Conservation (phyloP, 1,284 basidiomycete genomes). For the Malassezia furfur region DNA sequence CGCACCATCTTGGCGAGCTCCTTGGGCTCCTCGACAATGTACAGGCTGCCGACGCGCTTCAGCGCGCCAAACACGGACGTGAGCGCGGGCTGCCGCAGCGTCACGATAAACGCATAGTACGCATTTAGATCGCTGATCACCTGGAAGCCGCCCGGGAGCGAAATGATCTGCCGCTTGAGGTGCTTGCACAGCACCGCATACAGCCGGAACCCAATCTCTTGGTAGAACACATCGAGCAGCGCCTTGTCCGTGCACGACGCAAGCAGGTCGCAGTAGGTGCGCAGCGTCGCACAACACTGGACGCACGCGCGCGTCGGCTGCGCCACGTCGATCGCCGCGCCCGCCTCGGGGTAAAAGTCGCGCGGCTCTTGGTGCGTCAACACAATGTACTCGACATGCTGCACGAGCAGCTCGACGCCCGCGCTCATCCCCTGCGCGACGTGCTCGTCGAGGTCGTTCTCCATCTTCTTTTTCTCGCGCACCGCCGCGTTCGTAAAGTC, state of each 20-base stretch:
- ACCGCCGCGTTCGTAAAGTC: constrained; percentile 91
- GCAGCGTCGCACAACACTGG: constrained; percentile 74
- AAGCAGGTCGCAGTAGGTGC: constrained; percentile 78
- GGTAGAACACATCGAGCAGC: constrained; percentile 91
- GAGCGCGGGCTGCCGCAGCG: constrained; percentile 56
- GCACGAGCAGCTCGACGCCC: constrained; percentile 90
- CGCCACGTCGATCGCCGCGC: constrained; percentile 28
- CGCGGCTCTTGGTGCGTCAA: constrained; percentile 68
- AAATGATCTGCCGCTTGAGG: constrained; percentile 91
- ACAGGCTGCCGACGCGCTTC: constrained; percentile 93
- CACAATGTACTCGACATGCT: constrained; percentile 91
- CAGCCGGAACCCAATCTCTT: constrained; percentile 85
- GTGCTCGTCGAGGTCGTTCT: constrained; percentile 78
- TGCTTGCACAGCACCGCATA: constrained; percentile 89
- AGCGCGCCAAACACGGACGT: constrained; percentile 80
- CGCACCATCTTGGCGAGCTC: constrained; percentile 88
- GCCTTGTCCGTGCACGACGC: constrained; percentile 89
- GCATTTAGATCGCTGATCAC: constrained; percentile 91
- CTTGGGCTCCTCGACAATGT: constrained; percentile 60
- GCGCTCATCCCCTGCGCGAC: constrained; percentile 87
- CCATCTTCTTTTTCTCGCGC: constrained; percentile 90
- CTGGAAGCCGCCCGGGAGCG: constrained; percentile 81
- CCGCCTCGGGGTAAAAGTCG: constrained; percentile 71
- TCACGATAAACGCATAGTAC: constrained; percentile 73
- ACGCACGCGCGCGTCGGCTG: constrained; percentile 75